Conservation (phyloP, 140 eudicot genomes). For the Ambrosia hybrid region DNA sequence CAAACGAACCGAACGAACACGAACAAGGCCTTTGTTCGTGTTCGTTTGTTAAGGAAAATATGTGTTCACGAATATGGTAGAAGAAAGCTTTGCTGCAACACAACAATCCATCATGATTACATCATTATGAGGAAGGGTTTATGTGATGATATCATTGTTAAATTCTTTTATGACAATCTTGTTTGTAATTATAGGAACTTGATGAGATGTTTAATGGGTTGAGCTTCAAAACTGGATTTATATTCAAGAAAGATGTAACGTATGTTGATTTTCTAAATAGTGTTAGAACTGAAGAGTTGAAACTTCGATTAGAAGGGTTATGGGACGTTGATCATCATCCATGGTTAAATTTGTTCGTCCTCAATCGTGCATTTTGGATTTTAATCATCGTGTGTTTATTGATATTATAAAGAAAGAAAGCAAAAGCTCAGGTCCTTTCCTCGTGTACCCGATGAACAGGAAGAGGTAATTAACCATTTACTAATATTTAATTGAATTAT, state of each 20-base stretch:
- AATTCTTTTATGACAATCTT: neutral
- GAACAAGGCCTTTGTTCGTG: too few species aligned
- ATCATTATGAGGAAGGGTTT: too few species aligned
- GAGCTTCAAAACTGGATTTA: slow-evolving; percentile 44
- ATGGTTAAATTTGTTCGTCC: slow-evolving; percentile 82
- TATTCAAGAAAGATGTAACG: slow-evolving; percentile 59
- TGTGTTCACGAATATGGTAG: too few species aligned
- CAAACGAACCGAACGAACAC: too few species aligned
- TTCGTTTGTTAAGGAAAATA: too few species aligned
- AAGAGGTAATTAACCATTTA: slow-evolving; percentile 40
- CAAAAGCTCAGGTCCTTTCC: slow-evolving; percentile 67
- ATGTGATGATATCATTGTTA: neutral
- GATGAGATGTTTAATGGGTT: slow-evolving; percentile 40
- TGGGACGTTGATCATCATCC: slow-evolving; percentile 80
- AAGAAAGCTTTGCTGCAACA: too few species aligned
- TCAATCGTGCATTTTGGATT: slow-evolving; percentile 60
- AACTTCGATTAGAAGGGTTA: slow-evolving; percentile 49
- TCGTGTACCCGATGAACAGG: slow-evolving; percentile 68
- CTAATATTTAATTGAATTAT: neutral
- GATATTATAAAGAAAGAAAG: slow-evolving; percentile 45
- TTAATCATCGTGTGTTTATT: slow-evolving; percentile 54
- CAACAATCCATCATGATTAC: too few species aligned
- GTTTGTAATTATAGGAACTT: slow-evolving; percentile 43
- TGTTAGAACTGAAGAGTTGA: slow-evolving; percentile 56
- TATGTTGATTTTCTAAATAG: slow-evolving; percentile 59